phyloP scores from a whole-genome alignment of 352 stramenopile genomes.

The Phytophthora cajani region DNA sequence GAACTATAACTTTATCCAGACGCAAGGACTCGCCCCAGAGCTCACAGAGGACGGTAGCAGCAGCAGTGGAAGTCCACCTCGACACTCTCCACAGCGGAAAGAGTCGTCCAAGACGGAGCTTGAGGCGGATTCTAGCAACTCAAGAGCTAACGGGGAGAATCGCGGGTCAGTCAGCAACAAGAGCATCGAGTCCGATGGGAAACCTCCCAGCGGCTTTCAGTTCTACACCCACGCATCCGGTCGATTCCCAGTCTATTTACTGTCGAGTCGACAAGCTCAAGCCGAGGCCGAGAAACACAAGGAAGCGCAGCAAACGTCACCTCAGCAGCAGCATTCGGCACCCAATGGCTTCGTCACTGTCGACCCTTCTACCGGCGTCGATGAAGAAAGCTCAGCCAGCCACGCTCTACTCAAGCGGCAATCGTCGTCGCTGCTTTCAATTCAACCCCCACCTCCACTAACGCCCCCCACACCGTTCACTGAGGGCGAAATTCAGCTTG shows the following conservation, averaged over 20 bases:
- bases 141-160: neutral
- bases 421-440: neutral
- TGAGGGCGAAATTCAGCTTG: conserved; percentile 59
- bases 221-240: conserved; percentile 62
- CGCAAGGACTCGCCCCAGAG: conserved; percentile 35
- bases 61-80: neutral
- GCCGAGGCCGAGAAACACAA: conserved; percentile 45
- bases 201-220: conserved; percentile 20
- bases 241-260: conserved; percentile 68
- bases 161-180: conserved; percentile 6
- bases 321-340: conserved; percentile 11
- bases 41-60: neutral
- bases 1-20: conserved; percentile 86
- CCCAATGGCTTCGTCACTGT: conserved; percentile 56
- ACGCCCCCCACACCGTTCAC: conserved; percentile 23
- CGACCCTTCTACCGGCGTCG: conserved; percentile 39
- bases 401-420: neutral
- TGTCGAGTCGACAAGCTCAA: conserved; percentile 54
- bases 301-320: conserved; percentile 10
- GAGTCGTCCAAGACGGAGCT: conserved; percentile 6
- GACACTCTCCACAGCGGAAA: conserved; percentile 16
- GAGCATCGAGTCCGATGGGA: conserved; percentile 3
- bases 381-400: conserved; percentile 10
- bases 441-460: neutral
- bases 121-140: neutral